Conservation (phyloP, 108 stramenopile genomes). For the Cyclotella choctawhatcheeana region DNA sequence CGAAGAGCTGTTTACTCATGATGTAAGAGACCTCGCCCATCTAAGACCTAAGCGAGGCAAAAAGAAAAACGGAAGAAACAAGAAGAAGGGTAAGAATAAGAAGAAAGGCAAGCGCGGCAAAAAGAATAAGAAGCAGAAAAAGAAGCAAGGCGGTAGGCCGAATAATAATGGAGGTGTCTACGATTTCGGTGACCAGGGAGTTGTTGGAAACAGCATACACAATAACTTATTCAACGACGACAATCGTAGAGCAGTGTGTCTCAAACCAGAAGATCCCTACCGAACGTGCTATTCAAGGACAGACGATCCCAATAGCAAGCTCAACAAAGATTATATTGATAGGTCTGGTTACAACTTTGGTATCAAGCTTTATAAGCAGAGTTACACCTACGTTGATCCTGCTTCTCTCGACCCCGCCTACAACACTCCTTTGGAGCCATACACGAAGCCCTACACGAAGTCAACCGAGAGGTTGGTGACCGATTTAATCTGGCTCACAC, state of each 20-base stretch:
- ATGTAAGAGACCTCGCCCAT: background rate
- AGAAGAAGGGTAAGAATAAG: background rate
- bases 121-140: background rate
- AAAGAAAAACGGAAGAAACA: background rate
- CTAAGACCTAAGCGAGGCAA: background rate
- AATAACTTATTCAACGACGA: slow-evolving; percentile 14
- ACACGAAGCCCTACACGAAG: slow-evolving; percentile 6
- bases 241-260: slow-evolving; percentile 5
- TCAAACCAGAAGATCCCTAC: slow-evolving; percentile 15
- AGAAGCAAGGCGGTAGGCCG: background rate
- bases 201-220: slow-evolving; percentile 4
- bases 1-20: background rate
- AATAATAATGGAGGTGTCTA: slow-evolving; percentile 3
- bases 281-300: slow-evolving; percentile 16
- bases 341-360: slow-evolving; percentile 10
- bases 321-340: slow-evolving; percentile 6
- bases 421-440: slow-evolving; percentile 13
- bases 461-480: background rate
- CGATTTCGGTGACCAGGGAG: background rate
- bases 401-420: background rate
- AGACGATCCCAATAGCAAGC: slow-evolving; percentile 6
- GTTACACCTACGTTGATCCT: background rate
- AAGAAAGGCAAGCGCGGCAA: background rate
- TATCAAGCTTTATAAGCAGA: slow-evolving; percentile 11
- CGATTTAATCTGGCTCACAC: slow-evolving; percentile 1